Evolutionary conservation across 148 eudicot species (phyloP).

Genomic region (Cornus suecica): DNA sequence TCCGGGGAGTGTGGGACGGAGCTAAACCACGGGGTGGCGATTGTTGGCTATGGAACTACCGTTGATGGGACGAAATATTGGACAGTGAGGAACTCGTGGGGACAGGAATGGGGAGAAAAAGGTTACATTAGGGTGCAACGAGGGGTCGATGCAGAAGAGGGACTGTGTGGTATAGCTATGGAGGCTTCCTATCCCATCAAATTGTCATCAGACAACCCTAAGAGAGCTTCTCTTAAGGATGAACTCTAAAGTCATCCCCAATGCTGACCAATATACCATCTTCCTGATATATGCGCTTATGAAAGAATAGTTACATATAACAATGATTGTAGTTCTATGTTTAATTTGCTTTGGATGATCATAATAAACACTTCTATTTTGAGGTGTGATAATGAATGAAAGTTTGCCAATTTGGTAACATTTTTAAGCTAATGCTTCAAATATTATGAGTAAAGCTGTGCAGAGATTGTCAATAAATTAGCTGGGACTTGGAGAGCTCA

Average conservation of each 20-base stretch:
- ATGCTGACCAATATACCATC: no score
- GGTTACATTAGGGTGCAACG: constrained; percentile 66
- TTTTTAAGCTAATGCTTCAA: neutral
- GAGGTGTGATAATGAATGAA: neutral
- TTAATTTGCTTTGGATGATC: neutral
- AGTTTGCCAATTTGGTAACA: neutral
- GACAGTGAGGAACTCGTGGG: constrained; percentile 83
- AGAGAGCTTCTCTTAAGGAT: constrained; percentile 26
- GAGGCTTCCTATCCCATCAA: constrained; percentile 70
- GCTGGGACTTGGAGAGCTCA: no score
- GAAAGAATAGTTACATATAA: no score
- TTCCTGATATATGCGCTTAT: no score
- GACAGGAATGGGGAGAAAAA: constrained; percentile 61
- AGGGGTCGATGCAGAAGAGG: constrained; percentile 42
- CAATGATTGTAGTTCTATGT: neutral
- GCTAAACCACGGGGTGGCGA: constrained; percentile 61
- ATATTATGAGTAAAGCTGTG: no score
- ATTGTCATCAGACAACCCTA: constrained; percentile 38
- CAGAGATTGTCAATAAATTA: no score
- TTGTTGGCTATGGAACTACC: constrained; percentile 64
- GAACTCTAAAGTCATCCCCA: constrained; percentile 37
- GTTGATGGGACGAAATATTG: constrained; percentile 68
- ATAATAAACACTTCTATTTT: no score
- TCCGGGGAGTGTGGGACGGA: constrained; percentile 53
- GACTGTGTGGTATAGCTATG: constrained; percentile 70